A percentile compares a stretch with the other conserved stretches of the same genome.
phyloP scores from a whole-genome alignment of 345 rosid genomes.

The Rubroshorea leprosula region DNA sequence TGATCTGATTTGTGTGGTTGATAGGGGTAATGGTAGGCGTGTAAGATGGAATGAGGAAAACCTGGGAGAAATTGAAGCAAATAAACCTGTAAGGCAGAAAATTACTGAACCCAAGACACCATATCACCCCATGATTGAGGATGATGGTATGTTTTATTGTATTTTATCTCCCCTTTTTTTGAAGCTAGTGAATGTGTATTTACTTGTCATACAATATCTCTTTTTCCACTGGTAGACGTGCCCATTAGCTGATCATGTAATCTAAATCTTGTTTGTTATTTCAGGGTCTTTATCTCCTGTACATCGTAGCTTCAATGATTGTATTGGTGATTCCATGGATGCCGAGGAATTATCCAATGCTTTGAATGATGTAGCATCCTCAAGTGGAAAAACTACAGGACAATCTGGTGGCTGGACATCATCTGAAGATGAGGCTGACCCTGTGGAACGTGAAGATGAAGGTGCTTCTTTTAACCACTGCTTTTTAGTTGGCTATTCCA shows the following conservation, averaged over 20 bases:
- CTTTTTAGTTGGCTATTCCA: conserved; percentile 1
- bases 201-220: too few relatives aligned
- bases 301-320: conserved; percentile 47
- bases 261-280: conserved; percentile 19
- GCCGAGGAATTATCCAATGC: conserved; percentile 62
- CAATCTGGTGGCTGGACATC: conserved; percentile 74
- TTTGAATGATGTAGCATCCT: conserved; percentile 66
- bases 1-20: conserved; percentile 14
- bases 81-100: conserved; percentile 94
- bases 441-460: conserved; percentile 67
- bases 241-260: background rate
- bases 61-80: conserved; percentile 86
- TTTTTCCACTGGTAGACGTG: background rate
- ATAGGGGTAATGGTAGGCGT: conserved; percentile 42
- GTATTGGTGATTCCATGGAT: conserved; percentile 47
- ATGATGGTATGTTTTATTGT: conserved; percentile 46
- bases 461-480: conserved; percentile 33
- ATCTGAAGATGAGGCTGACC: conserved; percentile 84
- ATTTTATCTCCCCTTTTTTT: background rate
- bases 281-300: conserved; percentile 65
- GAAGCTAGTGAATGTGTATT: too few relatives aligned
- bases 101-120: conserved; percentile 99
- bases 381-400: conserved; percentile 39
- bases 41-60: conserved; percentile 90
- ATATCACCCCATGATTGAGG: conserved; percentile 84